Base-by-base conservation (phyloP, 306 rosid genomes). In the Sicyos edulis region DNA sequence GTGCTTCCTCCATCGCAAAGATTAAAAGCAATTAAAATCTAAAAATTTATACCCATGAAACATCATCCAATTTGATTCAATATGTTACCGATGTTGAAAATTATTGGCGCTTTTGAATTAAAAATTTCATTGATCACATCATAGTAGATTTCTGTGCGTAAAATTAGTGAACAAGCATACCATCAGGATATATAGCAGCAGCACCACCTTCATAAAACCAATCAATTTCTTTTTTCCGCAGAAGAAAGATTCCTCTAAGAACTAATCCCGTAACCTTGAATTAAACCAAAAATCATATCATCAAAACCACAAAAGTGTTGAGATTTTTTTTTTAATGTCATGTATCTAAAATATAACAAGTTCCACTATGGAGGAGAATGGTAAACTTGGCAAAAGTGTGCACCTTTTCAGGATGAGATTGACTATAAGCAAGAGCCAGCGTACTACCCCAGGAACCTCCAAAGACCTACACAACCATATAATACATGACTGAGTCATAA, bases 131-230 rank as follows among this genome's bases (percentile, higher is more conserved):
- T 20, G 72, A 21, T 13, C 72, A 22, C 34, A 21, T 66, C 34
- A 21, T 67, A 47, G 17, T 19, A 21, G 14, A 45, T 7, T 20
- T 67, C 32, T 22, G 14, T 14, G 20, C 22, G n/a, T 10, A 69
- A 53, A 68, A 54, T 50, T 77, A 37, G 69, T 40, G 68, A 66
- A 54, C 49, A 15, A 59, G 70, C 77, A 73, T 85, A 90, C 98
- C 98, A 68, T 93, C 97, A 50, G 97, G 98, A 78, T 76, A 93
- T 87, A 90, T 84, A 54, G 96, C 89, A 78, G 96, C 89, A 79
- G 97, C 96, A 76, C 96, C 98, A 74, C 98, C 97, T 85, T 90
- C 96, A n/a, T 93, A 90, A 88, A 93, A 93, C 98, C 98, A 93
- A 79, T 93, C 92, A 77, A 93, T 80, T 86, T 93, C 97, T 81